phyloP scores from a whole-genome alignment of 345 rosid species.

The Populus deltoides region DNA sequence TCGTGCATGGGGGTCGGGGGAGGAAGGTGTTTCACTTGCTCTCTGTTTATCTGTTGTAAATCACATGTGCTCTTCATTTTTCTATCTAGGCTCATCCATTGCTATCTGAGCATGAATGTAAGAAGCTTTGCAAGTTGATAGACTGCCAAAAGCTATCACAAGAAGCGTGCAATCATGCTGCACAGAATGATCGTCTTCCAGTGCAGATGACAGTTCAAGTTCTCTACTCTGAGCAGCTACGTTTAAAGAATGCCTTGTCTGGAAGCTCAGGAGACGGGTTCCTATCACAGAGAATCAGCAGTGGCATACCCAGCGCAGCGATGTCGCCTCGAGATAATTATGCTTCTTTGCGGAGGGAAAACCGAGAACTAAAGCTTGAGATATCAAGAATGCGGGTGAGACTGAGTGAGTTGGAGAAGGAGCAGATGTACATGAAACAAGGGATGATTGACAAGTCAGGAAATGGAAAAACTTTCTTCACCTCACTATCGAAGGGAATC shows the following conservation, averaged over 20 bases:
- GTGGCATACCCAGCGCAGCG: constrained; percentile 67
- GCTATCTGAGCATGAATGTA: constrained; percentile 16
- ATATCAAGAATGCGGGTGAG: constrained; percentile 75
- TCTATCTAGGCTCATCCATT: constrained; percentile 15
- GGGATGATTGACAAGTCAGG: constrained; percentile 71
- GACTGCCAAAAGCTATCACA: constrained; percentile 23
- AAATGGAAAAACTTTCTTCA: constrained; percentile 60
- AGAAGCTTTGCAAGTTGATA: constrained; percentile 17
- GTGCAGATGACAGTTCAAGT: constrained; percentile 57
- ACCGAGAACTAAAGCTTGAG: constrained; percentile 66
- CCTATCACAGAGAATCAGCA: constrained; percentile 65
- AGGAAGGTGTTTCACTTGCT: background rate
- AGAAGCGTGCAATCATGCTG: constrained; percentile 23
- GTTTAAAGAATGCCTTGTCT: constrained; percentile 60
- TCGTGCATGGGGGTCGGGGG: too few relatives aligned
- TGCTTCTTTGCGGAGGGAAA: constrained; percentile 67
- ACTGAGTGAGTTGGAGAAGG: constrained; percentile 66
- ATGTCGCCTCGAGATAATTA: constrained; percentile 73
- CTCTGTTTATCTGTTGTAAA: background rate
- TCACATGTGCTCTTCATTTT: background rate
- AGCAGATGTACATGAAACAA: constrained; percentile 59
- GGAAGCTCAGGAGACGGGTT: constrained; percentile 63
- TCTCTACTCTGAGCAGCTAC: constrained; percentile 65
- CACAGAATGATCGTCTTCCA: constrained; percentile 64
- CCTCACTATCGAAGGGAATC: constrained; percentile 74